Evolutionary conservation across 495 filamentous ascomycete genomes (phyloP).

Genomic region (Parathielavia hyrcaniae): DNA sequence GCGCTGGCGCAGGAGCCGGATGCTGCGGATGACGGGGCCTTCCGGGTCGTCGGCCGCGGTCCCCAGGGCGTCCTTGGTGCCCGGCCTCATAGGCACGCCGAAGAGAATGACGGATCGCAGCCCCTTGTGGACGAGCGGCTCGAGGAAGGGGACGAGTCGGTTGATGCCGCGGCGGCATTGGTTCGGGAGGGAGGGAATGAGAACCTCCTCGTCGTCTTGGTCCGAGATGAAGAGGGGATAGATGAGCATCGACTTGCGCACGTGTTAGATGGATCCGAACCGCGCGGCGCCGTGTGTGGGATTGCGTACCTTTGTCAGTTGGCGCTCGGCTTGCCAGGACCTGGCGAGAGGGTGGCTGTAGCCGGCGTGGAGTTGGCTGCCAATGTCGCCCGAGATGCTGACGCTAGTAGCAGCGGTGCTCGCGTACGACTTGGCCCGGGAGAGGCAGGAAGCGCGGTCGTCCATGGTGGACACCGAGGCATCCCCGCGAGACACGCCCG

Average conservation of each 20-base stretch:
- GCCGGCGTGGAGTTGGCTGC: constrained; percentile 89
- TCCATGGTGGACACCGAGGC: constrained; percentile 49
- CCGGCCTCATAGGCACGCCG: constrained; percentile 75
- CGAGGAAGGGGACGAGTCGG: constrained; percentile 73
- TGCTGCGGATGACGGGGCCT: constrained; percentile 82
- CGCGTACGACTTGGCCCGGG: constrained; percentile 68
- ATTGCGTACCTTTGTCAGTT: constrained; percentile 80
- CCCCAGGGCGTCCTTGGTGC: constrained; percentile 82
- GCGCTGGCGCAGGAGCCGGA: constrained; percentile 68
- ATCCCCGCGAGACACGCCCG: constrained; percentile 23
- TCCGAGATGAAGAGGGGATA: constrained; percentile 97
- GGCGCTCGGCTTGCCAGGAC: constrained; percentile 92
- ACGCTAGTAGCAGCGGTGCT: constrained; percentile 91
- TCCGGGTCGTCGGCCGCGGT: constrained; percentile 90
- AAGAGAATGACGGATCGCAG: constrained; percentile 91
- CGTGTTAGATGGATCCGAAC: constrained; percentile 12
- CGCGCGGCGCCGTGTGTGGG: not conserved
- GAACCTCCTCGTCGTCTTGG: constrained; percentile 81
- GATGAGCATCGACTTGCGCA: constrained; percentile 82
- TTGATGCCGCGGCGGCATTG: constrained; percentile 85
- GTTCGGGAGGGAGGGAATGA: constrained; percentile 82
- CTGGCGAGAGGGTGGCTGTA: constrained; percentile 88
- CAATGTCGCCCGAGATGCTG: constrained; percentile 86
- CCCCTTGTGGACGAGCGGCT: constrained; percentile 79
- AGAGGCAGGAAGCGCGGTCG: constrained; percentile 59